Percentiles rank a stretch among this genome's conserved stretches.
These are phyloP conservation scores for Chrysanthemum lavandulifolium DNA, from an alignment of 129 eudicot species.

Conservation along the genomic window DNA sequence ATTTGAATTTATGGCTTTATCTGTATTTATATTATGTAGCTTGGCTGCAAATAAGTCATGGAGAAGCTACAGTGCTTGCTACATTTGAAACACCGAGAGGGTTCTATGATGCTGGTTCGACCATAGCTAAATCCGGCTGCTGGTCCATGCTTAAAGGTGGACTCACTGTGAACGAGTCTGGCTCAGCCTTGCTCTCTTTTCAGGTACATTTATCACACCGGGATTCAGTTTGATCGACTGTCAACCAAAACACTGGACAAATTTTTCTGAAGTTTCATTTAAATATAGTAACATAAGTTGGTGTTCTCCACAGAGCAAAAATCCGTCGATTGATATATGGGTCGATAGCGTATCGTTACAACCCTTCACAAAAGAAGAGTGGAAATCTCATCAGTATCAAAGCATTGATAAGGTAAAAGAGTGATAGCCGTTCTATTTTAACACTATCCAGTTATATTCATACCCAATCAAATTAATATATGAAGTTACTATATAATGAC, in stretches of 20 bases:
- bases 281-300: not conserved
- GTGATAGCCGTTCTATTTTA: not conserved
- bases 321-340: conserved; percentile 50
- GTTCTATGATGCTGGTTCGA: conserved; percentile 42
- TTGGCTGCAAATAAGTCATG: conserved; percentile 64
- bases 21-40: conserved; percentile 32
- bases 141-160: conserved; percentile 93
- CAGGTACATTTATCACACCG: conserved; percentile 31
- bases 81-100: conserved; percentile 44
- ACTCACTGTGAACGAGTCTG: conserved; percentile 38
- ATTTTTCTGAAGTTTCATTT: not conserved
- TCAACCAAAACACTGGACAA: too few species aligned
- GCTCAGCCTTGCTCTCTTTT: conserved; percentile 47
- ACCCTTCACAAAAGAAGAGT: conserved; percentile 64
- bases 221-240: not conserved
- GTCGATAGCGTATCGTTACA: conserved; percentile 63
- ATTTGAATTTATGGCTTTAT: not conserved
- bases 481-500: not conserved
- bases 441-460: not conserved
- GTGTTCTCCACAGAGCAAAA: conserved; percentile 36
- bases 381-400: conserved; percentile 62
- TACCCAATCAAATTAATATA: not conserved
- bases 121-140: conserved; percentile 47
- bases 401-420: conserved; percentile 54
- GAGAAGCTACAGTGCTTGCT: conserved; percentile 48